Base-by-base conservation (phyloP, 306 rosid species). In the Phaseolus lunatus region DNA sequence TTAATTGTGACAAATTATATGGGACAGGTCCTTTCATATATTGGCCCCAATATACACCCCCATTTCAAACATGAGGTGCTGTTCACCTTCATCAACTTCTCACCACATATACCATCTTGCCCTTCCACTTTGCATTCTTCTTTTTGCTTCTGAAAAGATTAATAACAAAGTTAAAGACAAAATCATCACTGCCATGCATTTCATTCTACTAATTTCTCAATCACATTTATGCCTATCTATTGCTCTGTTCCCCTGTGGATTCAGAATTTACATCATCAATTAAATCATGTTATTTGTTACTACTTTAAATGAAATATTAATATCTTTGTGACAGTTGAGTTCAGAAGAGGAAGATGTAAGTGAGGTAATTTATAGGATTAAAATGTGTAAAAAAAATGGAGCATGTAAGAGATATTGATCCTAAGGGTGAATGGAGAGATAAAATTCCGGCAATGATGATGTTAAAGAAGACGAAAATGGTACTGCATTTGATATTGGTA, bases 371-470 rank as follows among this genome's bases (percentile, higher is more conserved):
- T 56, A 47, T 48, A 63, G 56, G 69, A 47, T 63, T 54, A 26
- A 61, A 67, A 63, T 73, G 47, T 71, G 77, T 73, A 59, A 39
- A 58, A 5, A 80, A 68, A 70, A 81, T 82, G 73, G 80, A 70
- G 27, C 78, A n/a, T n/a, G n/a, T n/a, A n/a, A n/a, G 79, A 84
- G 87, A 88, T 84, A 53, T 81, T 85, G 87, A 79, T 85, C n/a
- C n/a, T 7, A 66, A 31, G 13, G 23, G 20, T 49, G 15, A 74
- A 72, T 50, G 43, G 73, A 37, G 54, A 48, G 78, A 76, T 65
- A 41, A 82, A 67, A 26, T 77, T 79, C 70, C 73, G 83, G 68
- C 71, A 78, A 80, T 81, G 64, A 80, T 81, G 64, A 76, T 80
- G 79, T 70, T 18, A 45, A 73, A 26, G 24, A 62, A 70, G 81